A percentile compares a stretch with the other conserved stretches of the same genome.
These are phyloP conservation scores for Tephrocybe sp. DNA, from an alignment of 768 basidiomycete species.

Conservation along the genomic window DNA sequence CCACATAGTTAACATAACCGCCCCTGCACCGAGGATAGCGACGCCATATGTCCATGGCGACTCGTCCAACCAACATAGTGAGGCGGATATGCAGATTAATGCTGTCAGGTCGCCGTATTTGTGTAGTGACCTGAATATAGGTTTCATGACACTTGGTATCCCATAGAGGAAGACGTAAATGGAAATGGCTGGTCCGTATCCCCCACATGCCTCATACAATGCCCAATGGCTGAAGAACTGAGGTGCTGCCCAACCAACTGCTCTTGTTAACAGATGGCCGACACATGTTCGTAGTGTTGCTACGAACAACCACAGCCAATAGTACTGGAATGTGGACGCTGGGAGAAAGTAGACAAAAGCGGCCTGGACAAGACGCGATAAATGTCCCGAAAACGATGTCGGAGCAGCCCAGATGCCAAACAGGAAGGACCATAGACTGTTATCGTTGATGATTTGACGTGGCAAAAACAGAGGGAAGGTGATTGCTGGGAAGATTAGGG, in stretches of 20 bases:
- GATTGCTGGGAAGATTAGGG: conserved; percentile 14
- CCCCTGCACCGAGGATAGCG: conserved; percentile 23
- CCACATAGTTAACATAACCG: conserved; percentile 17
- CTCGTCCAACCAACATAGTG: conserved; percentile 27
- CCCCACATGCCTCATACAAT: conserved; percentile 34
- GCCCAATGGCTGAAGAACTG: conserved; percentile 37
- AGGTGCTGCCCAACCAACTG: conserved; percentile 37
- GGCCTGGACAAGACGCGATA: conserved; percentile 26
- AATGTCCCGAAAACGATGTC: conserved; percentile 18
- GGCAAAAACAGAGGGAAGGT: conserved; percentile 29
- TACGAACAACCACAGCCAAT: conserved; percentile 26
- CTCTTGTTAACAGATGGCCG: conserved; percentile 24
- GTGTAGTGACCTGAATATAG: neutral
- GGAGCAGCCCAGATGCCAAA: conserved; percentile 36
- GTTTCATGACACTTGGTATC: conserved; percentile 7
- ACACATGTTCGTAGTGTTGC: conserved; percentile 21
- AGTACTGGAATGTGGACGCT: conserved; percentile 17
- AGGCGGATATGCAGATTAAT: conserved; percentile 12
- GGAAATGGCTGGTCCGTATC: conserved; percentile 33
- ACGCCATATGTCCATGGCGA: conserved; percentile 39
- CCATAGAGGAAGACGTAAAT: conserved; percentile 18
- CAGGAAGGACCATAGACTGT: conserved; percentile 29
- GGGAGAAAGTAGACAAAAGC: conserved; percentile 18
- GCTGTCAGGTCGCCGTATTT: conserved; percentile 13
- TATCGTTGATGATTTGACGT: conserved; percentile 34